Evolutionary conservation across 345 rosid genomes (phyloP), one percentile per base, ranked within the genome.

Genomic region (Orychophragmus violaceus): DNA sequence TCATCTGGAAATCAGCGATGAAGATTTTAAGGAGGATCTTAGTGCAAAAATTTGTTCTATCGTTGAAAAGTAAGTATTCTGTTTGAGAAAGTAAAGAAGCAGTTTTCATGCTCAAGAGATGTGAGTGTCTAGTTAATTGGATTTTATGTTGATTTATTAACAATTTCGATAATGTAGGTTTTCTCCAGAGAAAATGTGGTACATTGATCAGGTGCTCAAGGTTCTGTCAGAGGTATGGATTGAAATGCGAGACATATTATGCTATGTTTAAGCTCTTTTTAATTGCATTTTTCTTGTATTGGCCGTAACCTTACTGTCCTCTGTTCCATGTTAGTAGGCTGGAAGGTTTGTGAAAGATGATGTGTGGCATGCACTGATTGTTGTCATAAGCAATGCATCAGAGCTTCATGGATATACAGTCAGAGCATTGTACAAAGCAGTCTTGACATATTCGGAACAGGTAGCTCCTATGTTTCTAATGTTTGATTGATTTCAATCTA

Each of bases 151-250:
- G 59, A 56, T 74, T 69, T 46, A 32, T 60, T 75, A 60, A 75
- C 36, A 52, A 42, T 33, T 84, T 59, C 74, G 66, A 52, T 76
- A 29, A 57, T 76, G 71, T 68, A 94, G 99, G 95, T 94, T 87
- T 85, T 87, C 99, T 66, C 89, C 90, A 1, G 97, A 94, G 74
- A 94, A 94, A 79, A 79, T 84, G 25, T 94, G 99, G 99, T 88
- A 94, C 80, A 87, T 94, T 67, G 95, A 90, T 82, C 97, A 90
- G 86, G 91, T 94, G 99, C 89, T 94, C 79, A 94, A 85, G 90
- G 99, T 91, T 83, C 95, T 95, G 39, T 80, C 90, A 8, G 90
- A 95, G 99, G 99, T 91, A 89, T 72, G 58, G 75, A 36, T 69
- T 56, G 58, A 65, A 58, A 50, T 19, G 55, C 71, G 41, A 65